Base-by-base conservation (phyloP, 331 rosid genomes). In the Cydonia oblonga region DNA sequence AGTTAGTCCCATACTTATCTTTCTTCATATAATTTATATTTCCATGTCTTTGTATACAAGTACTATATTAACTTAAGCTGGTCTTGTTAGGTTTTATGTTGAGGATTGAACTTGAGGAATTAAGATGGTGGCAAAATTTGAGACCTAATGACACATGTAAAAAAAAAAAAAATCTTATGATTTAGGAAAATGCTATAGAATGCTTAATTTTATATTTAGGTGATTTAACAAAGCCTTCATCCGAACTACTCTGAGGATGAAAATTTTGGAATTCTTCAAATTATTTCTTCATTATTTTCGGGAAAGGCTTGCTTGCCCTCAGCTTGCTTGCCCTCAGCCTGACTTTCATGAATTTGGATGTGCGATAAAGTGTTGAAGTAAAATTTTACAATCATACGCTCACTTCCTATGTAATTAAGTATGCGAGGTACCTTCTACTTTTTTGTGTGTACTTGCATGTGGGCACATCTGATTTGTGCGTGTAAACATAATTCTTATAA, bases 1-100 rank as follows among this genome's bases (percentile, higher is more conserved):
- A 89, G 97, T 85, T 80, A 60, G 54, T 64, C 72, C 79, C 35
- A 35, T 14, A 68, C 60, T 75, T 70, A 69, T 72, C 67, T 72
- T 71, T 54, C 73, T 80, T 69, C 56, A 60, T 10, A 53, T 76
- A 52, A 22, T 63, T 69, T 64, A 42, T 71, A 24, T 54, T 35
- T 19, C 18, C 54, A 22, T 51, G 56, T 75, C 5, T 58, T 24
- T 62, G 32, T 68, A 61, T n/a, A 64, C 68, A 61, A 68, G 63
- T 29, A 24, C 16, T 49, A 18, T 16, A 38, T 67, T 60, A 28
- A 68, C 19, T 7, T 40, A 72, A 49, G 14, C 56, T 25, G n/a
- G 54, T 65, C 59, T 38, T 16, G 19, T 38, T 15, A 29, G 66
- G 44, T 65, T 49, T 49, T 49, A 7, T 12, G 56, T 53, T 33